Percentiles rank a stretch among this genome's conserved stretches.
Conservation (phyloP, 2,329 filamentous ascomycete genomes). For the Emergomyces orientalis region DNA sequence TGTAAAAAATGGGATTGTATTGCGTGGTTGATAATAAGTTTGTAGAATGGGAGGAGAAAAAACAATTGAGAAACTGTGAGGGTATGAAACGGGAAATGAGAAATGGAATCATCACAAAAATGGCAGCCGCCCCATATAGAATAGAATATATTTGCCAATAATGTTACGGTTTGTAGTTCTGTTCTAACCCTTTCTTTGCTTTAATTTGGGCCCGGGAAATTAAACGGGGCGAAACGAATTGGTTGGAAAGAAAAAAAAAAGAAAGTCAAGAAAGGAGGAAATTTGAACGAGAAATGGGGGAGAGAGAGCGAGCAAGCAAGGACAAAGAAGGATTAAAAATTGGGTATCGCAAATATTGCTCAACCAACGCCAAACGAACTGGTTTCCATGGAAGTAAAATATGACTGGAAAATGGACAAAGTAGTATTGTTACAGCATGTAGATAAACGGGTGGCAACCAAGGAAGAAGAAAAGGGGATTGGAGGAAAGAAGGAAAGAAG, state of each 20-base stretch:
- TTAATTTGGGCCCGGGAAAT: neutral
- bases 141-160: neutral
- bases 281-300: neutral
- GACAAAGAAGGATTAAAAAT: neutral
- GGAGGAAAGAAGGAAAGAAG: neutral
- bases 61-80: neutral
- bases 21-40: too few species aligned
- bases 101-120: neutral
- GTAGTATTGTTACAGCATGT: slow-evolving; percentile 1
- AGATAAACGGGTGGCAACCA: neutral
- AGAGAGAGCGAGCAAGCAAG: neutral
- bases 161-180: neutral
- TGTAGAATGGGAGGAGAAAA: too few species aligned
- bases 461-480: neutral
- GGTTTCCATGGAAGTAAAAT: neutral
- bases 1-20: too few species aligned
- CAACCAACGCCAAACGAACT: slow-evolving; percentile 1
- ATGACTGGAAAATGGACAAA: neutral
- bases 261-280: neutral
- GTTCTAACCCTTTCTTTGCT: neutral
- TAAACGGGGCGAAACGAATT: neutral
- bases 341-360: slow-evolving; percentile 3
- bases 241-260: neutral
- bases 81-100: neutral
- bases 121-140: neutral